Evolutionary conservation across 2,329 filamentous ascomycete species (phyloP), one percentile per base, ranked within the genome.

Genomic region (Drechslerella coelobrocha): DNA sequence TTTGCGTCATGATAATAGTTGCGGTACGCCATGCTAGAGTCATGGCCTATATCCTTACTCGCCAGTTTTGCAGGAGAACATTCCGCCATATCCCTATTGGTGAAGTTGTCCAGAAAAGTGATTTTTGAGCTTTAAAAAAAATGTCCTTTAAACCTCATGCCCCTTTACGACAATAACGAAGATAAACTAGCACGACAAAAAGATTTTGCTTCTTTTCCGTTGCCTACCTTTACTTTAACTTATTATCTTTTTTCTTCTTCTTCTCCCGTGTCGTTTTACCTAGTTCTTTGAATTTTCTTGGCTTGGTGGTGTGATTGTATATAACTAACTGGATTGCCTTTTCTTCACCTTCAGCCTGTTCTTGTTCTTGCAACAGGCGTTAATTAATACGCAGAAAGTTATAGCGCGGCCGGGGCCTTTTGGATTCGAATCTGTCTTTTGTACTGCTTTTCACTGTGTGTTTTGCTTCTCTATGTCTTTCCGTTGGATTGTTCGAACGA

Each of bases 11-110:
- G 41, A 21, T 21, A 19, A 19, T 29, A 68, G 65, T 41, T 69
- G 65, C 57, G 47, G 47, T 69, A 62, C 57, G 26, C 65, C 65
- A 62, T 69, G 65, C 48, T 69, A 69, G 65, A 53, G 57, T 69
- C 65, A 69, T 69, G 65, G 60, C 45, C 41, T 69, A 69, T 55
- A 61, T 43, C 43, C 65, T n/a, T 53, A 51, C 54, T 47, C 61
- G 57, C 51, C 57, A 52, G 31, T 41, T 53, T 52, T 69, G 57
- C 65, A 69, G 39, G 65, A 69, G 39, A 69, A 69, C 26, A 50
- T 62, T 41, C 65, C 50, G 52, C 65, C 65, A 24, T 61, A 61
- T 62, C 65, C 65, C 14, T 61, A 61, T 48, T 54, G 48, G 41
- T 62, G 51, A 68, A 41, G 17, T 5, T n/a, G 10, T 31, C 6